A percentile compares a stretch with the other conserved stretches of the same genome.
Conservation (phyloP, 75 land plant genomes). For the Sequoiadendron giganteum region DNA sequence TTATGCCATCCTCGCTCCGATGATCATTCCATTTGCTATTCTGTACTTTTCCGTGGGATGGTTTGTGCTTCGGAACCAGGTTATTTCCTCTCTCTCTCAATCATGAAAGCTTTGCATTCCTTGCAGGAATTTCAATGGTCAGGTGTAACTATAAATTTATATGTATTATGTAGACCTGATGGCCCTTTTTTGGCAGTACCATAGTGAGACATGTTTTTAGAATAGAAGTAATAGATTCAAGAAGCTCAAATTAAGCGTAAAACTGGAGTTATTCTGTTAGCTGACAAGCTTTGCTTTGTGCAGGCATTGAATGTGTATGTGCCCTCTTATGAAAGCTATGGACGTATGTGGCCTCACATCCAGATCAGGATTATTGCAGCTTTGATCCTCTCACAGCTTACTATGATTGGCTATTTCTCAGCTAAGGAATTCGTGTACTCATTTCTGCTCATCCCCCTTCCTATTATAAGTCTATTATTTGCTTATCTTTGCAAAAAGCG, state of each 20-base stretch:
- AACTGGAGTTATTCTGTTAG: neutral
- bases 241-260: neutral
- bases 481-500: conserved; percentile 34
- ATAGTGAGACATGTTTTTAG: neutral
- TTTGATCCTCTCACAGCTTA: conserved; percentile 68
- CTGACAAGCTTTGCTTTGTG: conserved; percentile 11
- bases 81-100: conserved; percentile 15
- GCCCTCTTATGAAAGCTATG: conserved; percentile 81
- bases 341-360: conserved; percentile 97
- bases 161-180: neutral
- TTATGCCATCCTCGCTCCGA: conserved; percentile 86
- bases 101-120: neutral
- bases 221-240: neutral
- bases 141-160: neutral
- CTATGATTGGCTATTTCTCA: conserved; percentile 83
- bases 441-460: conserved; percentile 55
- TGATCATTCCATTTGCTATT: conserved; percentile 82
- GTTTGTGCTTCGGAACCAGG: conserved; percentile 86
- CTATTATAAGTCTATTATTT: conserved; percentile 52
- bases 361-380: conserved; percentile 59
- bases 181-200: neutral
- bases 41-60: conserved; percentile 84
- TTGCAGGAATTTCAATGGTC: neutral
- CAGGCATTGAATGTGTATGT: conserved; percentile 89
- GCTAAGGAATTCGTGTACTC: conserved; percentile 56